phyloP scores from a whole-genome alignment of 2,329 filamentous ascomycete genomes.

The Alternaria sp. region DNA sequence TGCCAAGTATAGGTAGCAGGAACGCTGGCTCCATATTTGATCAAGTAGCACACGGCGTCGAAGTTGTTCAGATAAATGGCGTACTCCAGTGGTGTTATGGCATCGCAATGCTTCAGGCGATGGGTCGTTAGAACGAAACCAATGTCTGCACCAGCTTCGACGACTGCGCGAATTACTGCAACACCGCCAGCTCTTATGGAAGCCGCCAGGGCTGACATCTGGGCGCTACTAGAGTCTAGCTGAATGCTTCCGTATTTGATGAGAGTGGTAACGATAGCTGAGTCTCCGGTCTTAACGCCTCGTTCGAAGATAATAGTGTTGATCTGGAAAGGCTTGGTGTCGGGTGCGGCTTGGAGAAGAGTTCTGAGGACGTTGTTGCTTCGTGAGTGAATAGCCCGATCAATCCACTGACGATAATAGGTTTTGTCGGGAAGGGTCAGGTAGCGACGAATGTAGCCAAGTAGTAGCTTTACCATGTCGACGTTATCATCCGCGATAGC shows the following conservation, averaged over 20 bases:
- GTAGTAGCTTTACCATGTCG: not conserved
- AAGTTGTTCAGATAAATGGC: not conserved
- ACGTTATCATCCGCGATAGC: not conserved
- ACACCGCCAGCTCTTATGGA: not conserved
- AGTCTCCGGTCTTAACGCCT: not conserved
- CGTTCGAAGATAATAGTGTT: not conserved
- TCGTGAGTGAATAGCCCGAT: not conserved
- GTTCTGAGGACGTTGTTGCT: not conserved
- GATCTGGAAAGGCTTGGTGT: not conserved
- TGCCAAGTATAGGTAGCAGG: not conserved
- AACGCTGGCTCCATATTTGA: not conserved
- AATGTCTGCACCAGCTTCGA: not conserved
- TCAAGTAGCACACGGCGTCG: not conserved
- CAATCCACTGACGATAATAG: not conserved
- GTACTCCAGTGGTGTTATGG: not conserved
- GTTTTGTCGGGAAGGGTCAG: not conserved
- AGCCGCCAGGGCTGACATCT: not conserved
- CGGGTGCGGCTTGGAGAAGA: not conserved
- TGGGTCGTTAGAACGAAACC: not conserved
- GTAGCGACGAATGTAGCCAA: not conserved
- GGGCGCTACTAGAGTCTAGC: not conserved
- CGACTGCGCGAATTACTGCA: not conserved
- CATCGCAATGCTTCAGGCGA: not conserved
- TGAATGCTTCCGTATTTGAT: not conserved
- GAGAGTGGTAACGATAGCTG: not conserved